phyloP scores from a whole-genome alignment of 2,329 filamentous ascomycete genomes.

The Geoglossum cookeanum region DNA sequence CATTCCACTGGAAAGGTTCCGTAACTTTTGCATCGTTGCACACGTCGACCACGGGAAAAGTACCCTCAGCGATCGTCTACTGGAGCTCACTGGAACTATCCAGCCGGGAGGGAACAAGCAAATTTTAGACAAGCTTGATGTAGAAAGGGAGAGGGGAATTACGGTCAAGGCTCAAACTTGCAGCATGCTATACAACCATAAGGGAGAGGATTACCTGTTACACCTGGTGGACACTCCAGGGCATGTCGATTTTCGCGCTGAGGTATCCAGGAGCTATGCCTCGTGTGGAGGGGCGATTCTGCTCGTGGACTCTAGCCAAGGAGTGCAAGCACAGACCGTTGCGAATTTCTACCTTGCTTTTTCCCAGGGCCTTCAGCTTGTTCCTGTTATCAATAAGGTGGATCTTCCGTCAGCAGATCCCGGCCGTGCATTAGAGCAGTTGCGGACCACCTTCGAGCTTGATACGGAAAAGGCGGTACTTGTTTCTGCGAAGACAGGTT shows the following conservation, averaged over 20 bases:
- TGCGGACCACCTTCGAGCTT: constrained; percentile 72
- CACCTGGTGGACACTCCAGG: constrained; percentile 94
- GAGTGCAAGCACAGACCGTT: constrained; percentile 92
- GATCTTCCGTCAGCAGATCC: constrained; percentile 81
- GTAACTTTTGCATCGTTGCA: constrained; percentile 97
- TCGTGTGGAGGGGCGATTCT: constrained; percentile 85
- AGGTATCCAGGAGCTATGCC: constrained; percentile 89
- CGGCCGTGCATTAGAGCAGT: constrained; percentile 68
- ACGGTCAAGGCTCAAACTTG: constrained; percentile 98
- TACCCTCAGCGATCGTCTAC: constrained; percentile 76
- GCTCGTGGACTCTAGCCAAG: constrained; percentile 89
- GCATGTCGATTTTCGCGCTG: constrained; percentile 92
- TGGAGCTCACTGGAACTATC: constrained; percentile 91
- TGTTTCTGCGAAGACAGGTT: constrained; percentile 86
- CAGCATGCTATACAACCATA: constrained; percentile 84
- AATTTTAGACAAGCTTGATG: constrained; percentile 90
- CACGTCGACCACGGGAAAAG: constrained; percentile 99
- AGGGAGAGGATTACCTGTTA: constrained; percentile 73
- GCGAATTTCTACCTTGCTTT: constrained; percentile 98
- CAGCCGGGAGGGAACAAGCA: constrained; percentile 75
- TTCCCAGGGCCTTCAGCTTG: constrained; percentile 65
- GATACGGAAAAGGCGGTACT: constrained; percentile 53
- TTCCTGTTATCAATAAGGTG: constrained; percentile 94
- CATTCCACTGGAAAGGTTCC: constrained; percentile 35
- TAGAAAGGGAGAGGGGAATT: constrained; percentile 88